Evolutionary conservation across 2,329 filamentous ascomycete genomes (phyloP), one percentile per base, ranked within the genome.

Genomic region (Exophiala spinifera): DNA sequence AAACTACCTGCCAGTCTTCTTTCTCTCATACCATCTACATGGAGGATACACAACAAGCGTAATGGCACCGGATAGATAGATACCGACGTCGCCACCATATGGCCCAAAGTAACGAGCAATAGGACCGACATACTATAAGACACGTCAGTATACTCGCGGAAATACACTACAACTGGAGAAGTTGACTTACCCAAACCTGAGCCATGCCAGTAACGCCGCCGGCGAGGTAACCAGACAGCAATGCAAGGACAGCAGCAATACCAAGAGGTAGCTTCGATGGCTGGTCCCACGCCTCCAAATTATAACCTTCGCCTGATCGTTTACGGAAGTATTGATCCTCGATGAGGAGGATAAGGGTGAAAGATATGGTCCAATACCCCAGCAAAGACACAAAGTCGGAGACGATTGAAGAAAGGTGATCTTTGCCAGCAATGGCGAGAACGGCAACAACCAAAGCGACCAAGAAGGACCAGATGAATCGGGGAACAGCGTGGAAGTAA

Each of bases 171-270:
- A 19, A 31, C 11, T 13, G 14, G 46, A n/a, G 10, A 11, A 21
- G 3, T 4, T 31, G 17, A 58, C 55, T 55, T 37, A 58, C 55
- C 85, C 86, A 89, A 0, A 75, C 69, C 69, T 90, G 86, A 25
- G 79, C 79, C 84, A 89, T 89, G 5, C 87, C 86, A 3, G 81
- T 73, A 1, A 88, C 76, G 64, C 87, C 85, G n/a, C 87, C 87
- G 17, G 77, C 77, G 34, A 86, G 71, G 53, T 63, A 63, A 19
- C 57, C 61, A 7, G 61, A 46, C 23, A 61, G 48, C 14, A 64
- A 46, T 5, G 63, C 49, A 20, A 58, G 49, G 37, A 60, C 49
- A 4, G 63, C 63, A 7, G 63, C 61, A 15, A 60, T 23, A 19
- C 75, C 75, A 5, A 70, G 51, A 1, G 75, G 75, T 36, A 78